phyloP scores from a whole-genome alignment of 2,329 filamentous ascomycete species.

The Sclerotinia borealis region DNA sequence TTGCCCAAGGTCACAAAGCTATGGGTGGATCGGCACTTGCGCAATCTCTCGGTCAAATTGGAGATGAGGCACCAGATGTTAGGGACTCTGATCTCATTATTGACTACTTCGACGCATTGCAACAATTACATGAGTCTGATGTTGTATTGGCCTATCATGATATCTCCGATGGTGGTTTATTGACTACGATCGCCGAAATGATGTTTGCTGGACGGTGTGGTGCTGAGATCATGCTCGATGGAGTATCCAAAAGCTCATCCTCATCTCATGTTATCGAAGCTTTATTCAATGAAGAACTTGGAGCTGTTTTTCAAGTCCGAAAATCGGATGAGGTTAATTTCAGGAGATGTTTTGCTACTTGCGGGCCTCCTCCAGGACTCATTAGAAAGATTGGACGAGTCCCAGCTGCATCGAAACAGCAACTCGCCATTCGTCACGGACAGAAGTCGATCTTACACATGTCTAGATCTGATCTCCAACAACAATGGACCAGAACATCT shows the following conservation, averaged over 20 bases:
- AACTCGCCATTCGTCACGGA: constrained; percentile 68
- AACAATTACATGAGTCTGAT: constrained; percentile 57
- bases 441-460: constrained; percentile 63
- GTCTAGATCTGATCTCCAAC: constrained; percentile 68
- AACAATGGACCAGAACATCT: constrained; percentile 83
- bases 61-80: constrained; percentile 79
- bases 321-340: constrained; percentile 80
- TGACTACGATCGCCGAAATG: constrained; percentile 92
- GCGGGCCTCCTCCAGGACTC: constrained; percentile 73
- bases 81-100: constrained; percentile 73
- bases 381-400: constrained; percentile 81
- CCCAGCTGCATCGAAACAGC: constrained; percentile 62
- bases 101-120: constrained; percentile 86
- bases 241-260: constrained; percentile 55
- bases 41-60: constrained; percentile 81
- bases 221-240: constrained; percentile 77
- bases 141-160: constrained; percentile 93
- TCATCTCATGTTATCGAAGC: constrained; percentile 60
- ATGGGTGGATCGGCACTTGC: constrained; percentile 88
- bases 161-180: constrained; percentile 83
- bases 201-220: constrained; percentile 95
- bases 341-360: constrained; percentile 84
- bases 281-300: constrained; percentile 94
- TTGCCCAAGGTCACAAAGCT: constrained; percentile 72
- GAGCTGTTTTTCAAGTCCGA: constrained; percentile 90